phyloP scores from a whole-genome alignment of 441 rosid genomes.

The Sinapis alba region DNA sequence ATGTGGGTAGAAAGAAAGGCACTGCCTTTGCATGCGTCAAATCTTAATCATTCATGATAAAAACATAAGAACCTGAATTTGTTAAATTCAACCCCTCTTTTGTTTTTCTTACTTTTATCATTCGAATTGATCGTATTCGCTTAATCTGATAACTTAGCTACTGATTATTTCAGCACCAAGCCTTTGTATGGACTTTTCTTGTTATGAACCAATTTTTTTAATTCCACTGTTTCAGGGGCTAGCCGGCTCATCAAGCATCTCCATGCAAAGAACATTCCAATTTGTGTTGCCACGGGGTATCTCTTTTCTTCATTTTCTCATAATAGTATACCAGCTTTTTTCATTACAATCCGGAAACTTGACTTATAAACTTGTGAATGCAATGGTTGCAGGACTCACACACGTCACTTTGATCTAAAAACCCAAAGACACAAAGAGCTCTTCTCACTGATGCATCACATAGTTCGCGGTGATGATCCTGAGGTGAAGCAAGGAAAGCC shows the following conservation, averaged over 20 bases:
- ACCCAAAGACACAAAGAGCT: conserved; percentile 79
- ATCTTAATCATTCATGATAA: not conserved
- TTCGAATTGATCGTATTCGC: not conserved
- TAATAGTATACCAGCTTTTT: not conserved
- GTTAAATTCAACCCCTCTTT: no score
- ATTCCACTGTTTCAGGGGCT: conserved; percentile 58
- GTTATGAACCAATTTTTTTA: not conserved
- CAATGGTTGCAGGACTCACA: conserved; percentile 62
- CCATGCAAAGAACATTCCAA: conserved; percentile 74
- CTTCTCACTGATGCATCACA: conserved; percentile 92
- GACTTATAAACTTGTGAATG: not conserved
- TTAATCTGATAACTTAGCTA: not conserved
- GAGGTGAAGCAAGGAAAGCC: conserved; percentile 97
- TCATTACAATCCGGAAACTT: not conserved
- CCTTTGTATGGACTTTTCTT: not conserved
- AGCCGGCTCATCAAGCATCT: conserved; percentile 74
- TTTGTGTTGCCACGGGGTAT: conserved; percentile 89
- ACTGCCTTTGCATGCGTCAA: not conserved
- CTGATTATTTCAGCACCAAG: not conserved
- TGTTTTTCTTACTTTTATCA: no score
- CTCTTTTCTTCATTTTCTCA: conserved; percentile 4
- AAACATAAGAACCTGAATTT: no score
- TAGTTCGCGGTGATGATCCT: conserved; percentile 94
- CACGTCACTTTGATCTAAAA: conserved; percentile 79
- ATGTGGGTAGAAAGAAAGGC: not conserved